A percentile compares a stretch with the other conserved stretches of the same genome.
Evolutionary conservation across 768 basidiomycete genomes (phyloP).

Genomic region (Mycena chlorophos): DNA sequence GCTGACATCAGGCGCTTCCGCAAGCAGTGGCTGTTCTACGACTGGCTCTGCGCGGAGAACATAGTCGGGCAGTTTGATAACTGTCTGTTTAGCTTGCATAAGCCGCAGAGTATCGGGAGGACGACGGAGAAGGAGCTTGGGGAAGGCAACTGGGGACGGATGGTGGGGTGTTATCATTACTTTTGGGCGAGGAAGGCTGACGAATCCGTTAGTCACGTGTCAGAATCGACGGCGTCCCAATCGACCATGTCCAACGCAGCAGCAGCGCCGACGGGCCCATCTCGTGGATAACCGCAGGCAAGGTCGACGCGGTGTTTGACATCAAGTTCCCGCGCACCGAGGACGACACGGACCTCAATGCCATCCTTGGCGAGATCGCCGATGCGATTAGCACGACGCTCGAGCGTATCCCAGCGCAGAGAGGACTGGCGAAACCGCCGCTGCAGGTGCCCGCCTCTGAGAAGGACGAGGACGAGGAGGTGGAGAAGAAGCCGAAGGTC

Average conservation of each 20-base stretch:
- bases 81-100: constrained; percentile 93
- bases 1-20: constrained; percentile 82
- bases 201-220: constrained; percentile 71
- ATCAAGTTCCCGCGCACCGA: constrained; percentile 91
- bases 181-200: constrained; percentile 4
- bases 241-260: constrained; percentile 90
- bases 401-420: constrained; percentile 80
- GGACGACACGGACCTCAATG: constrained; percentile 71
- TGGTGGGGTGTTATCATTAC: constrained; percentile 57
- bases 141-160: constrained; percentile 82
- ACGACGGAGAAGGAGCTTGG: constrained; percentile 84
- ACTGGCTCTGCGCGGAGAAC: constrained; percentile 90
- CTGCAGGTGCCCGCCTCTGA: constrained; percentile 66
- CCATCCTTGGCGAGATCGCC: constrained; percentile 85
- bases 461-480: constrained; percentile 31
- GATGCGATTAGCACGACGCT: constrained; percentile 79
- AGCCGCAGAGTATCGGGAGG: constrained; percentile 92
- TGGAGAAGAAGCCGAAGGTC: constrained; percentile 39
- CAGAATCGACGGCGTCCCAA: constrained; percentile 93
- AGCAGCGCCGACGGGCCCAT: constrained; percentile 84
- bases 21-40: constrained; percentile 95
- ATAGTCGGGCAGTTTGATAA: constrained; percentile 98
- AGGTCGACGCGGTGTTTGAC: constrained; percentile 94
- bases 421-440: constrained; percentile 83
- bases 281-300: constrained; percentile 97